These are phyloP conservation scores for Tuber magnatum DNA, from an alignment of 495 filamentous ascomycete genomes.

Conservation along the genomic window DNA sequence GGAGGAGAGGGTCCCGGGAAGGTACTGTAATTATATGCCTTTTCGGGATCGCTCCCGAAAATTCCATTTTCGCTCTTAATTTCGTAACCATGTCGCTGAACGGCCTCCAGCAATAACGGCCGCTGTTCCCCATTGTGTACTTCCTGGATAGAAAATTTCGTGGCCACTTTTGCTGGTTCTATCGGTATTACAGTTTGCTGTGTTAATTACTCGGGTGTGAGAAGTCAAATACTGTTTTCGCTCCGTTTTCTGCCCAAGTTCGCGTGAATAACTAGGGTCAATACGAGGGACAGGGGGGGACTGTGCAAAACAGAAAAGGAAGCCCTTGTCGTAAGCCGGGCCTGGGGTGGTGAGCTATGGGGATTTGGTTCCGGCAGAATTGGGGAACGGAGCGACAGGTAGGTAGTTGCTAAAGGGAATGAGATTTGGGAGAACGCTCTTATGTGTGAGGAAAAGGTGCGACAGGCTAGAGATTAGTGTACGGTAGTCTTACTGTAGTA, in stretches of 20 bases:
- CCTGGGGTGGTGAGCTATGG: not conserved
- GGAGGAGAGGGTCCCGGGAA: conserved; percentile 12
- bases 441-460: not conserved
- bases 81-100: not conserved
- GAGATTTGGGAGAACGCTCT: not conserved
- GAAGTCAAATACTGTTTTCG: not conserved
- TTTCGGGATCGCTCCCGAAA: conserved; percentile 12
- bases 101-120: not conserved
- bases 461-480: not conserved
- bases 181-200: not conserved
- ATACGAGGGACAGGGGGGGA: not conserved
- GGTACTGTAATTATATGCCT: conserved; percentile 29
- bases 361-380: not conserved
- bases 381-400: not conserved
- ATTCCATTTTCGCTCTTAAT: not conserved
- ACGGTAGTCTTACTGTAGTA: not conserved
- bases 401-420: not conserved
- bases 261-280: not conserved
- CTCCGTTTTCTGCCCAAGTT: not conserved
- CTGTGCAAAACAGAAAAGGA: not conserved
- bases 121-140: not conserved
- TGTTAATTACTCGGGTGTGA: not conserved
- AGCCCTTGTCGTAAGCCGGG: not conserved
- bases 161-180: not conserved
- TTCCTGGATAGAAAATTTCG: not conserved